Base-by-base conservation (phyloP, 2,329 filamentous ascomycete genomes). In the Dothidotthia symphoricarpi region DNA sequence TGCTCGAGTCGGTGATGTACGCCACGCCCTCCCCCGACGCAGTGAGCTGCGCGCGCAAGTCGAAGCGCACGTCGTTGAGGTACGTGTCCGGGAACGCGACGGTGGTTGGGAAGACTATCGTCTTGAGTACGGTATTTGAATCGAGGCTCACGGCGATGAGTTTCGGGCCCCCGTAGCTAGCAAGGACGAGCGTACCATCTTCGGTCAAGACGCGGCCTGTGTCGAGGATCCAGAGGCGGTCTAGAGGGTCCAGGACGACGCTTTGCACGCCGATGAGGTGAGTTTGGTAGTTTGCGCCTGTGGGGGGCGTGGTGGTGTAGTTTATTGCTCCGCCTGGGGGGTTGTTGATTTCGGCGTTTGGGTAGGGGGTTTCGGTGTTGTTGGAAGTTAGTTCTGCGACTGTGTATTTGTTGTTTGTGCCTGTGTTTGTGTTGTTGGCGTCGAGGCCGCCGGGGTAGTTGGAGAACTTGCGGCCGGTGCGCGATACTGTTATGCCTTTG, bases 1-100 rank as follows among this genome's bases (percentile, higher is more conserved):
- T 52, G 30, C 65, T 71, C 24, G 68, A 72, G 47, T 78, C 75
- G 16, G 74, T 77, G 50, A 78, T 76, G 53, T 78, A 78, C 0
- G 73, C 74, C 11, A 77, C 51, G 13, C 75, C 75, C 17, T 69
- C 47, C 3, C 73, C 73, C 2, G 65, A 64, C 11, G 57, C 43
- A 0, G 70, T 71, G 6, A 73, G 24, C 13, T 55, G 52, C 3
- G 69, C 34, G 11, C 69, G 67, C n/a, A 77, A 64, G 46, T 79
- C 75, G 56, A 79, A 74, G 33, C 75, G 72, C 7, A 78, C 63
- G 43, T 78, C 75, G 51, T 78, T 78, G 24, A 76, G 67, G 44
- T 78, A 78, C 12, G 67, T 72, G 46, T 74, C 71, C 10, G 69
- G 45, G 34, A 66, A 73, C 5, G 72, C 73, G 8, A 76, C 73